A percentile compares a stretch with the other conserved stretches of the same genome.
These are phyloP conservation scores for Tephrocybe rancida DNA, from an alignment of 768 basidiomycete genomes.

Conservation along the genomic window DNA sequence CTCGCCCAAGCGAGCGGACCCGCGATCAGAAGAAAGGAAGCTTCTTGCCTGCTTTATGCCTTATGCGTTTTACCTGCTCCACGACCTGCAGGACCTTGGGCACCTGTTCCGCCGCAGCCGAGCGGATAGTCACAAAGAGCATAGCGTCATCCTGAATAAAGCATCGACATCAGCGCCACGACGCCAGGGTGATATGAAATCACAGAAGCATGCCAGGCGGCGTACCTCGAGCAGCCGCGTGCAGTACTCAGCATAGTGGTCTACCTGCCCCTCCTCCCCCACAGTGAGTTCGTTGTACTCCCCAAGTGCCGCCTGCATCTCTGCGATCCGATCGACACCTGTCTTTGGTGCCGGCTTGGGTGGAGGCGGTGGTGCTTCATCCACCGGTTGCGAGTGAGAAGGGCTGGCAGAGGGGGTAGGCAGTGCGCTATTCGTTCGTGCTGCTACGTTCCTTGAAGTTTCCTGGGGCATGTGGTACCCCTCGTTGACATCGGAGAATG, in stretches of 20 bases:
- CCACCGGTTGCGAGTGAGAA: not conserved
- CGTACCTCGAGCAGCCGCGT: conserved; percentile 61
- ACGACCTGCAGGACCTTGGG: conserved; percentile 82
- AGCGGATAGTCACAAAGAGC: conserved; percentile 76
- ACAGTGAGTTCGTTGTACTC: conserved; percentile 79
- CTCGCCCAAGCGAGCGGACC: not conserved
- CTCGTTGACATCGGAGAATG: conserved; percentile 75
- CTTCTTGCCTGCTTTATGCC: conserved; percentile 68
- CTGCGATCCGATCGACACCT: conserved; percentile 70
- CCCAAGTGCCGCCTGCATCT: conserved; percentile 66
- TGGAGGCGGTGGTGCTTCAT: conserved; percentile 46
- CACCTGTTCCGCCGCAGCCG: conserved; percentile 62
- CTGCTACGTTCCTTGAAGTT: conserved; percentile 5
- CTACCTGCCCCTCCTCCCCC: conserved; percentile 60
- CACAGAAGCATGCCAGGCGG: conserved; percentile 1
- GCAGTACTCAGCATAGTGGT: conserved; percentile 75
- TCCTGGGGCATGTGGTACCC: conserved; percentile 40
- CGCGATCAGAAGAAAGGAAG: not conserved
- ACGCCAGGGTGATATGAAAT: not conserved
- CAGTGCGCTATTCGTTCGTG: not conserved
- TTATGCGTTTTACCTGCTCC: conserved; percentile 76
- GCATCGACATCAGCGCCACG: not conserved
- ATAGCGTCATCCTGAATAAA: conserved; percentile 70
- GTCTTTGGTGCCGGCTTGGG: conserved; percentile 66
- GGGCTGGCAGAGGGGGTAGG: not conserved